These are phyloP conservation scores for Phytophthora multivora DNA, from an alignment of 352 stramenopile species.

Conservation along the genomic window DNA sequence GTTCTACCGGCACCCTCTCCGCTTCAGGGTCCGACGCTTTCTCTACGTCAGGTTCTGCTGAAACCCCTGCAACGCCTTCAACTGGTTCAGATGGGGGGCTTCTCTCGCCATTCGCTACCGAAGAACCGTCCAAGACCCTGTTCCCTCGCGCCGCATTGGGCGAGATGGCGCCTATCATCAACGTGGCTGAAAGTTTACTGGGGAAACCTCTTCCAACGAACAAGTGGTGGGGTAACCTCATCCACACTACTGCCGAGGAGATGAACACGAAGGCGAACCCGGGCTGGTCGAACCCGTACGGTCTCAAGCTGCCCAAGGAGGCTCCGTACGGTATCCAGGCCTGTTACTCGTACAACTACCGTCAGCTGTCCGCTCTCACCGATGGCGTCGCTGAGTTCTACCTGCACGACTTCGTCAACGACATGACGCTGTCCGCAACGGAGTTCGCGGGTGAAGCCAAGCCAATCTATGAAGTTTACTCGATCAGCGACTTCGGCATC, in stretches of 20 bases:
- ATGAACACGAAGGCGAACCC: conserved; percentile 49
- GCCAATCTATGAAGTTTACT: conserved; percentile 61
- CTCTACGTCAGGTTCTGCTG: conserved; percentile 1
- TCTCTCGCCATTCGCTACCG: conserved; percentile 45
- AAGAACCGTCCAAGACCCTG: conserved; percentile 41
- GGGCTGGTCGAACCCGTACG: conserved; percentile 72
- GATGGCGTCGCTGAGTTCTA: conserved; percentile 61
- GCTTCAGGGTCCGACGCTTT: neutral
- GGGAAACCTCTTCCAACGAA: conserved; percentile 66
- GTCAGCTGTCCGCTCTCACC: conserved; percentile 38
- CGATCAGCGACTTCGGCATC: conserved; percentile 64
- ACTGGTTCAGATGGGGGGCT: conserved; percentile 12
- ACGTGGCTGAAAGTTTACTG: conserved; percentile 48
- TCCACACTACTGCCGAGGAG: conserved; percentile 50
- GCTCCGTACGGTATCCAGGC: conserved; percentile 54
- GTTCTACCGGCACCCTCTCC: neutral
- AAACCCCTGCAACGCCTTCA: neutral
- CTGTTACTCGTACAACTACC: conserved; percentile 69
- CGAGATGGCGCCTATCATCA: conserved; percentile 58
- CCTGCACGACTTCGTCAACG: conserved; percentile 61
- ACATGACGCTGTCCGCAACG: conserved; percentile 61
- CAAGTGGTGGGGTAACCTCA: conserved; percentile 83
- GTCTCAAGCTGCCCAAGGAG: conserved; percentile 49
- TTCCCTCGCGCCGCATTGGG: conserved; percentile 48
- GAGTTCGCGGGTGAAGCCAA: conserved; percentile 47